Evolutionary conservation across 2,329 filamentous ascomycete species (phyloP).

Genomic region (Phyllosticta capitalensis): DNA sequence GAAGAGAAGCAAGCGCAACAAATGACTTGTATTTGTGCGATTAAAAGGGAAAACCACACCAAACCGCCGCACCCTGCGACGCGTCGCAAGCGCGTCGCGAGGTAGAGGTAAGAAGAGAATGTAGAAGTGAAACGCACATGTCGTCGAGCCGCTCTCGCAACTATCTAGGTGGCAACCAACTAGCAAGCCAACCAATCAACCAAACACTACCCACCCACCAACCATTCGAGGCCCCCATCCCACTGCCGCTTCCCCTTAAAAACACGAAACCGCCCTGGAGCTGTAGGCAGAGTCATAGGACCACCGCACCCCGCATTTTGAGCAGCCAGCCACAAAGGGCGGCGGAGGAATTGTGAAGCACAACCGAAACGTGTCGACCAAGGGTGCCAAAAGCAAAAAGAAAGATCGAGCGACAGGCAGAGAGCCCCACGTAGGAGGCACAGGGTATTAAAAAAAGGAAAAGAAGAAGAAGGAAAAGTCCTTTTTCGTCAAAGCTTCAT

Average conservation of each 20-base stretch:
- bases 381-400: not conserved
- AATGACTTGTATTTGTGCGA: too few species aligned
- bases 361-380: not conserved
- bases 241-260: not conserved
- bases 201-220: too few species aligned
- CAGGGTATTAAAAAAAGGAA: not conserved
- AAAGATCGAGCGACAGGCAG: not conserved
- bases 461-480: not conserved
- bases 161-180: too few species aligned
- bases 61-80: too few species aligned
- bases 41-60: too few species aligned
- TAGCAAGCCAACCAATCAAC: too few species aligned
- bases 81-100: too few species aligned
- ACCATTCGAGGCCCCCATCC: too few species aligned
- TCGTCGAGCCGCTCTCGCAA: too few species aligned
- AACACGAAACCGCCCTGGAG: not conserved
- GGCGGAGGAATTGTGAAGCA: not conserved
- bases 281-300: not conserved
- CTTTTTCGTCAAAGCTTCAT: not conserved
- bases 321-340: not conserved
- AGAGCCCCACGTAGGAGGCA: not conserved
- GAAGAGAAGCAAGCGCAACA: too few species aligned
- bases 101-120: too few species aligned
- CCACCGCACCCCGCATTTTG: not conserved
- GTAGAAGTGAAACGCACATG: too few species aligned